phyloP scores from a whole-genome alignment of 2,329 filamentous ascomycete species.

The Hypoxylon sp. region DNA sequence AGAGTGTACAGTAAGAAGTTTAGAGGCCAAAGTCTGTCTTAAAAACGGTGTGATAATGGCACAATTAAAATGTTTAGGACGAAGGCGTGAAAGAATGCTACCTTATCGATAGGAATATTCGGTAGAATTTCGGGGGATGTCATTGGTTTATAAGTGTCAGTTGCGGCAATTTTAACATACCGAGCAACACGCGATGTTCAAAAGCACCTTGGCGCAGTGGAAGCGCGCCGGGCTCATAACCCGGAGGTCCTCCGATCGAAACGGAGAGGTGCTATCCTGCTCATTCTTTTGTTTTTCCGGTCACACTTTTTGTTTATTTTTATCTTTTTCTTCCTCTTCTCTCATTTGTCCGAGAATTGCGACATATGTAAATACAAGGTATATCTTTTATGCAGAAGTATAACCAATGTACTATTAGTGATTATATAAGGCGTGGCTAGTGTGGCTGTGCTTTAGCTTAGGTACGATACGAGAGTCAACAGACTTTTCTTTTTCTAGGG shows the following conservation, averaged over 20 bases:
- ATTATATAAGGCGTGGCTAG: constrained; percentile 9
- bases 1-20: not conserved
- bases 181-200: constrained; percentile 31
- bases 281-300: constrained; percentile 15
- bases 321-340: constrained; percentile 1
- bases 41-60: not conserved
- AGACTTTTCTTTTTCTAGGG: not conserved
- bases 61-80: no score
- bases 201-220: constrained; percentile 51
- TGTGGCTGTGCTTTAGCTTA: constrained; percentile 11
- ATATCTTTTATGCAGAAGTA: not conserved
- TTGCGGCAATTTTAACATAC: not conserved
- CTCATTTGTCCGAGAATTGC: not conserved
- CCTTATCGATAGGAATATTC: not conserved
- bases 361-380: not conserved
- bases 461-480: constrained; percentile 11
- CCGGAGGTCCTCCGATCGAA: constrained; percentile 55
- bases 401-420: not conserved
- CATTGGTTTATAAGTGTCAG: not conserved
- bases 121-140: constrained; percentile 1
- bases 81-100: not conserved
- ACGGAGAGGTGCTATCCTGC: constrained; percentile 50
- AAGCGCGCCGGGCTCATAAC: constrained; percentile 55
- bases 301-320: constrained; percentile 5
- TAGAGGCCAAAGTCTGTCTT: not conserved